Base-by-base conservation (phyloP, 257 asterid genomes). In the Cynanchum wilfordii region DNA sequence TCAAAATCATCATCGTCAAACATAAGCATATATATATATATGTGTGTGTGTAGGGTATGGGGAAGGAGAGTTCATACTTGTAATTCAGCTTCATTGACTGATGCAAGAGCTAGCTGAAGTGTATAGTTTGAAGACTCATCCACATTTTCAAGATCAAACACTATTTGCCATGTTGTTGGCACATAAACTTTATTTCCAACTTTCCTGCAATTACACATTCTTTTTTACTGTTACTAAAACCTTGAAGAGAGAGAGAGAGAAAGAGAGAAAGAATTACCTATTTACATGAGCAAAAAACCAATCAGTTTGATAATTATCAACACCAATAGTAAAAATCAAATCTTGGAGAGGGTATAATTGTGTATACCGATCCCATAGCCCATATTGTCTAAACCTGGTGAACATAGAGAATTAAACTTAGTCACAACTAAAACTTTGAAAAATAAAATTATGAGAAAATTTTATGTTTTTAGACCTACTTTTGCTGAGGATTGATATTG, bases 251-350 rank as follows among this genome's bases (percentile, higher is more conserved):
- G 45, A 40, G 45, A 40, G 45, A 7, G 45, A 7, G 10, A 62
- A 8, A 62, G 20, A 62, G 8, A 2, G 17, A 8, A 3, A 33
- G 44, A 27, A 64, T 7, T 83, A 90, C 89, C 96, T 85, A 78
- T 84, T 93, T 33, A 93, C 92, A 49, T 93, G 98, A 76, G 97
- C 96, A 78, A 86, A 90, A 76, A 84, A 90, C 97, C 98, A 93
- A 69, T 93, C 96, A 40, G 74, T 83, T 73, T 80, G 84, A 71
- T 86, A 87, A 57, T 66, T 64, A 70, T 81, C 80, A 11, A 76
- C 52, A 68, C 88, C 96, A 27, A 90, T 73, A 4, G 78, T 77
- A 77, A 78, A 90, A n/a, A 87, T 84, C 66, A 93, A 83, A 81
- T 93, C 94, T 63, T 82, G 76, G 29, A 79, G 78, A 4, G 97